Conservation (phyloP, 176 grass and related monocot species). For the Pontederia paniculata region DNA sequence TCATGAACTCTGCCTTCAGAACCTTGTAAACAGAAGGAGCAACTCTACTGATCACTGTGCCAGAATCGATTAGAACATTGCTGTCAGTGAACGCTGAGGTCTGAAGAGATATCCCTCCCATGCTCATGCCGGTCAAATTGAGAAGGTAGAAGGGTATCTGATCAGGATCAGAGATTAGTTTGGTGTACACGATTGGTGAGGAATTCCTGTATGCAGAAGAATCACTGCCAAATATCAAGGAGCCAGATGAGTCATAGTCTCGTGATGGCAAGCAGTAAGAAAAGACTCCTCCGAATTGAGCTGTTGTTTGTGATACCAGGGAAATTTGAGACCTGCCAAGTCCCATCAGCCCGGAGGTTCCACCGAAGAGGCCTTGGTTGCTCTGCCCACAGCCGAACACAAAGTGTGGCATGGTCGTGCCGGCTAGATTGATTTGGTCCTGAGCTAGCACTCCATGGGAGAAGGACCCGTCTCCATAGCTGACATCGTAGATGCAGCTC, state of each 20-base stretch:
- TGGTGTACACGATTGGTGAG: not conserved
- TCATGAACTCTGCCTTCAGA: not conserved
- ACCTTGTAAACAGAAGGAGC: not conserved
- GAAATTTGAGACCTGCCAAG: slow-evolving; percentile 69
- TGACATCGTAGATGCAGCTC: slow-evolving; percentile 42
- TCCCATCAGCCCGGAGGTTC: slow-evolving; percentile 68
- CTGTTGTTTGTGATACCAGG: slow-evolving; percentile 41
- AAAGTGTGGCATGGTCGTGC: not conserved
- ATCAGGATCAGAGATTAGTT: not conserved
- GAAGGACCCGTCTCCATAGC: slow-evolving; percentile 65
- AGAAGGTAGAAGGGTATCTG: slow-evolving; percentile 11
- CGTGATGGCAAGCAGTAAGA: slow-evolving; percentile 67
- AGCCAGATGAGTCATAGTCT: slow-evolving; percentile 41
- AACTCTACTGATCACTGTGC: slow-evolving; percentile 6
- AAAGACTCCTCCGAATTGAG: slow-evolving; percentile 61
- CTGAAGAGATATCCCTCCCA: not conserved
- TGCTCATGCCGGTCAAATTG: slow-evolving; percentile 5
- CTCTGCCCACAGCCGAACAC: slow-evolving; percentile 24
- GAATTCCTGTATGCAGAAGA: not conserved
- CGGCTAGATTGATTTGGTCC: slow-evolving; percentile 40
- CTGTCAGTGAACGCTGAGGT: not conserved
- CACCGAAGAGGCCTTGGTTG: slow-evolving; percentile 69
- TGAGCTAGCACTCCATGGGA: slow-evolving; percentile 42
- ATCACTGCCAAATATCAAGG: slow-evolving; percentile 4
- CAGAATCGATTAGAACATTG: slow-evolving; percentile 9